Base-by-base conservation (phyloP, 208 protist genomes). In the Blastocrithidia nonstop region DNA sequence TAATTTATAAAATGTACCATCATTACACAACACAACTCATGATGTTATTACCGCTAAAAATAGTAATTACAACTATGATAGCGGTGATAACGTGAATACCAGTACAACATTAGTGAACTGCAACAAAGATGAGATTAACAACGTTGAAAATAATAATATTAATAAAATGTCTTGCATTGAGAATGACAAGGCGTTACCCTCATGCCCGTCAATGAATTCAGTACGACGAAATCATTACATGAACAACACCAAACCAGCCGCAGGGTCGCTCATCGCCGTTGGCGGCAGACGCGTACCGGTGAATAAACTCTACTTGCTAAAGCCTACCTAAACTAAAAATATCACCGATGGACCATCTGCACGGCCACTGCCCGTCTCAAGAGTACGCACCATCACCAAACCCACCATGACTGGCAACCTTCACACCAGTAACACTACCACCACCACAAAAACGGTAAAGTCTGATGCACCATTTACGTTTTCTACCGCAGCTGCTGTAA, bases 271-370 rank as follows among this genome's bases (percentile, higher is more conserved):
- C 37, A 74, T 88, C 50, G 67, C 79, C 20, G 68, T 88, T 4
- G 65, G 68, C 11, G 79, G 79, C 13, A 63, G 79, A n/a, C 79
- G 79, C 7, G 71, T 88, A 11, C 79, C 79, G 0, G 66, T 82
- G 23, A 63, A 79, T 41, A 88, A 83, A 38, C 40, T 88, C 37
- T 67, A 84, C 54, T 55, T 84, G 17, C 61, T 88, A 22, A 17
- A 22, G 17, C 11, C 11, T 35, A n/a, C 29, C n/a, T n/a, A n/a
- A n/a, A n/a, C n/a, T n/a, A n/a, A n/a, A n/a, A n/a, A 50, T 7
- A 27, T 41, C 13, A 62, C 57, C n/a, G 53, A 63, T n/a, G 27
- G 58, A 15, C 71, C 71, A 15, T 74, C 71, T 22, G 47, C 61
- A 49, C 71, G 71, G 5, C 71, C 59, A 0, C 47, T 57, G 28